Percentiles rank a stretch among this genome's conserved stretches.
Evolutionary conservation across 805 yeast genomes (phyloP).

Genomic region (Kazachstania taianensis): DNA sequence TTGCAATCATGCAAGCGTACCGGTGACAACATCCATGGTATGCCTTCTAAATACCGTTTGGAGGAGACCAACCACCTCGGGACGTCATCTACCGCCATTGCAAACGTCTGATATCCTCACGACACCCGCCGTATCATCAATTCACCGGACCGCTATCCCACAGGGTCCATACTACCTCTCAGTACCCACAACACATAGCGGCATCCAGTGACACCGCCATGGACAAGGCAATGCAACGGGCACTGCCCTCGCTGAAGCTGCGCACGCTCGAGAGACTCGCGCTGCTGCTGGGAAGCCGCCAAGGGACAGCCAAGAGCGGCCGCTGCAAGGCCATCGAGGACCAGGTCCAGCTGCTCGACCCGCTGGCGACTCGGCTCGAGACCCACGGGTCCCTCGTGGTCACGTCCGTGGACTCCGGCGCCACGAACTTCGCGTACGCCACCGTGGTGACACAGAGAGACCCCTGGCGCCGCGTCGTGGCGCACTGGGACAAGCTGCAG

Average conservation of each 20-base stretch:
- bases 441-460: slow-evolving; percentile 11
- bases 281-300: slow-evolving; percentile 14
- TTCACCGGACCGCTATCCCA: too few relatives aligned
- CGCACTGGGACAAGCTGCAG: slow-evolving; percentile 31
- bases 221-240: too few relatives aligned
- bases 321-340: background rate
- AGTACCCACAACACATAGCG: too few relatives aligned
- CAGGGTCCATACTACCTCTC: too few relatives aligned
- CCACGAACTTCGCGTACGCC: slow-evolving; percentile 27
- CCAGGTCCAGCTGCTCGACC: background rate
- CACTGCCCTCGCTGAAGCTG: background rate
- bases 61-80: too few relatives aligned
- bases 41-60: too few relatives aligned
- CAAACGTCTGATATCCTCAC: too few relatives aligned
- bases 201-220: too few relatives aligned
- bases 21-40: too few relatives aligned
- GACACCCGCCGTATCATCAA: too few relatives aligned
- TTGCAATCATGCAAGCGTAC: too few relatives aligned
- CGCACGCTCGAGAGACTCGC: slow-evolving; percentile 11
- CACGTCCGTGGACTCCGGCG: slow-evolving; percentile 30
- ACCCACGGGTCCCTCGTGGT: background rate
- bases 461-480: slow-evolving; percentile 6
- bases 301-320: slow-evolving; percentile 14
- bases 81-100: too few relatives aligned
- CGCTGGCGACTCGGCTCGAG: background rate